Evolutionary conservation across 2,329 filamentous ascomycete species (phyloP).

Genomic region (Alternaria arborescens): DNA sequence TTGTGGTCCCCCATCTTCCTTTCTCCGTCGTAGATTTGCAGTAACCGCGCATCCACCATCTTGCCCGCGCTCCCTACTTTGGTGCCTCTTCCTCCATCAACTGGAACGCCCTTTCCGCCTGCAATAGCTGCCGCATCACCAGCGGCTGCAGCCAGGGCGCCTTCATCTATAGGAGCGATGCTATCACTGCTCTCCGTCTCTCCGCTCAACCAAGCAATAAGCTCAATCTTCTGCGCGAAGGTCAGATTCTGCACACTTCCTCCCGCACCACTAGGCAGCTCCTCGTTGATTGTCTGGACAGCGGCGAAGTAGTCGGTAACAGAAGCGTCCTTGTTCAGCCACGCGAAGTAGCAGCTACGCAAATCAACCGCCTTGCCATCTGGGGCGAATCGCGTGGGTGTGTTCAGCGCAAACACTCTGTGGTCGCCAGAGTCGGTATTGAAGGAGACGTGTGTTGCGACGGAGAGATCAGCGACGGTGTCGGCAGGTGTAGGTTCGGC

Average conservation of each 20-base stretch:
- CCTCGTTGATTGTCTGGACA: constrained; percentile 80
- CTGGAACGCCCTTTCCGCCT: constrained; percentile 56
- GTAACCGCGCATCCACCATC: constrained; percentile 77
- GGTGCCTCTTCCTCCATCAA: constrained; percentile 46
- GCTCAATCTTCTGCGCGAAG: constrained; percentile 89
- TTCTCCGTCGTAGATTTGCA: constrained; percentile 91
- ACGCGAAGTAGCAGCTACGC: constrained; percentile 95
- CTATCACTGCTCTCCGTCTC: constrained; percentile 84
- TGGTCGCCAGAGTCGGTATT: constrained; percentile 64
- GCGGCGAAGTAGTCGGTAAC: constrained; percentile 92
- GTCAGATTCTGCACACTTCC: constrained; percentile 85
- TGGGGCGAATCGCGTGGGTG: constrained; percentile 85
- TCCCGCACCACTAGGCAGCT: constrained; percentile 68
- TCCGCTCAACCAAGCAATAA: constrained; percentile 93
- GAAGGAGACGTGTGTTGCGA: constrained; percentile 68
- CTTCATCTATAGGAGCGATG: constrained; percentile 82
- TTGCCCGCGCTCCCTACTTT: constrained; percentile 45
- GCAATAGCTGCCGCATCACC: constrained; percentile 63
- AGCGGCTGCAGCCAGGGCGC: constrained; percentile 56
- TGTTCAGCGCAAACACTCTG: constrained; percentile 72
- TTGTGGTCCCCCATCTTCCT: constrained; percentile 93
- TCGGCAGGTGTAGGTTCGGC: constrained; percentile 70
- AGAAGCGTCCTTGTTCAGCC: constrained; percentile 88
- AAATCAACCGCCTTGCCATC: constrained; percentile 75
- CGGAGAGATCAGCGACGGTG: constrained; percentile 68